phyloP scores from a whole-genome alignment of 495 filamentous ascomycete species.

The Aspergillus egyptiacus region DNA sequence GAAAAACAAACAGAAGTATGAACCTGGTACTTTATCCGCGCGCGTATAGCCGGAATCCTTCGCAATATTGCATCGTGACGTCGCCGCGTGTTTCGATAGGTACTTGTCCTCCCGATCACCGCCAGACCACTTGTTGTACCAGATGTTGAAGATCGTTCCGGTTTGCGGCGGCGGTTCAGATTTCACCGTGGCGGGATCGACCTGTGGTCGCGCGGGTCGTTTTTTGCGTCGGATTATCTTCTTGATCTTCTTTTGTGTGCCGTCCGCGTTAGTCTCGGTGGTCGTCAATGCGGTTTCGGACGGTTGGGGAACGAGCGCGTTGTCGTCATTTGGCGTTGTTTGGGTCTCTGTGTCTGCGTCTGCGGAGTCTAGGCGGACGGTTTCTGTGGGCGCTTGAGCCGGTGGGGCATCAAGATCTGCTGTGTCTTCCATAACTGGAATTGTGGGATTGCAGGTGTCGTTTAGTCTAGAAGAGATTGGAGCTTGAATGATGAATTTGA shows the following conservation, averaged over 20 bases:
- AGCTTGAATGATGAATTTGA: conserved; percentile 3
- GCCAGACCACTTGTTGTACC: conserved; percentile 91
- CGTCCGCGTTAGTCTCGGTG: conserved; percentile 20
- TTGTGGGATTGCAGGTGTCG: neutral
- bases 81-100: conserved; percentile 66
- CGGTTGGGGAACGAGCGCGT: conserved; percentile 13
- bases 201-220: conserved; percentile 58
- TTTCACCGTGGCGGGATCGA: conserved; percentile 76
- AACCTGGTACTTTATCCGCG: conserved; percentile 72
- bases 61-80: conserved; percentile 73
- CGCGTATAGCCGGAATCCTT: conserved; percentile 82
- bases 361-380: neutral
- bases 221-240: conserved; percentile 49
- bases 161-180: conserved; percentile 82
- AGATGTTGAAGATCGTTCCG: conserved; percentile 89
- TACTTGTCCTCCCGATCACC: conserved; percentile 93
- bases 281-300: conserved; percentile 21
- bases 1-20: conserved; percentile 91
- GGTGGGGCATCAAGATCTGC: conserved; percentile 17
- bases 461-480: neutral
- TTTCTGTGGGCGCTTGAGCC: conserved; percentile 5
- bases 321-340: conserved; percentile 16
- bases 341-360: neutral
- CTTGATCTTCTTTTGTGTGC: conserved; percentile 43
- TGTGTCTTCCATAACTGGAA: conserved; percentile 31